Base-by-base conservation (phyloP, 352 stramenopile genomes). In the Phytophthora ramorum region DNA sequence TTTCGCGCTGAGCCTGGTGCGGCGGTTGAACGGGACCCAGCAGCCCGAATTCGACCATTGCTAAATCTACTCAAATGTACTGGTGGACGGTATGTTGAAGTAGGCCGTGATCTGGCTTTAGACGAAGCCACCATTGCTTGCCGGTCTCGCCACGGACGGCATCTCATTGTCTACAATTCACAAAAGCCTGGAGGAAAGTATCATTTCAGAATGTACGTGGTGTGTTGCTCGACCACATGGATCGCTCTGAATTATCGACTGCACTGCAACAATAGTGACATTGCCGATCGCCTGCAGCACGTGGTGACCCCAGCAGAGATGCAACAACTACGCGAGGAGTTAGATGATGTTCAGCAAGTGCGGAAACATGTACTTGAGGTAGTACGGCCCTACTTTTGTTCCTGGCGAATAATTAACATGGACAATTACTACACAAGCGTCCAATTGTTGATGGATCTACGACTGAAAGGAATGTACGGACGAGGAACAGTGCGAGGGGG, bases 161-260 rank as follows among this genome's bases (percentile, higher is more conserved):
- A 62, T 19, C 13, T 68, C 12, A 51, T 52, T 12, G n/a, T 68
- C 0, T 68, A 48, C 45, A 62, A 68, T 45, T 44, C 44, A 13
- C 5, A 13, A 68, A 68, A n/a, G 26, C 45, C 51, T 12, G 59
- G 30, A 20, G 73, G 61, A 2, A 75, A 77, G 30, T 73, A 67
- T 38, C 64, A 74, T 41, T 78, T 78, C 57, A 57, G 17, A 69
- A 78, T n/a, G n/a, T n/a, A n/a, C 53, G 48, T 58, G 38, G 53
- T 51, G 13, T 74, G 70, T 45, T 74, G 70, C 24, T 37, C 70
- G 7, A 74, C 64, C 4, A 58, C 59, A n/a, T 78, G 70, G 64
- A 50, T 77, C 8, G 48, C 52, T 3, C 16, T 74, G 0, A 66
- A 48, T 43, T 74, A 71, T 38, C 57, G 59, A 22, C 34, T 78